Percentiles rank a stretch among this genome's conserved stretches.
Evolutionary conservation across 2,329 filamentous ascomycete species (phyloP).

Genomic region (Penicillium janthinellum): DNA sequence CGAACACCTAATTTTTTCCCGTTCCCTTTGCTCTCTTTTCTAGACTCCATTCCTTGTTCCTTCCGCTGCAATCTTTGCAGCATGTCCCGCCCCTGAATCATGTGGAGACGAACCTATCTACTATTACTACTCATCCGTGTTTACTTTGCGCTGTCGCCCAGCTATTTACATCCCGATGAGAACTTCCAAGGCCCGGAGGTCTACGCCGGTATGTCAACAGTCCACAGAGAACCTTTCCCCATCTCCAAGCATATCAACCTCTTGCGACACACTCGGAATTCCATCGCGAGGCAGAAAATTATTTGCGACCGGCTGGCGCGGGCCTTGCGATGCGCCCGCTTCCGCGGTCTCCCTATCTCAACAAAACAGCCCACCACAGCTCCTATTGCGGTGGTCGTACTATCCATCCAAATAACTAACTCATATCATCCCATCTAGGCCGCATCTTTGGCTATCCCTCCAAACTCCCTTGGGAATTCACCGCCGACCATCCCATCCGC

Average conservation of each 20-base stretch:
- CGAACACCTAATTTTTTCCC: not conserved
- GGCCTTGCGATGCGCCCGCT: constrained; percentile 2
- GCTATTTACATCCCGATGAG: constrained; percentile 97
- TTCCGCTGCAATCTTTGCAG: constrained; percentile 8
- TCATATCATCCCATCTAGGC: constrained; percentile 56
- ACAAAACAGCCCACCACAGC: not conserved
- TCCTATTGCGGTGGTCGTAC: not conserved
- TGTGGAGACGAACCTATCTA: constrained; percentile 92
- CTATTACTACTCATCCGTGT: constrained; percentile 82
- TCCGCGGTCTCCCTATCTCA: constrained; percentile 2
- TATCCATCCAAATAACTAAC: constrained; percentile 4
- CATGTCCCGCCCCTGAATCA: constrained; percentile 44
- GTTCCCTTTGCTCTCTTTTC: constrained; percentile 1
- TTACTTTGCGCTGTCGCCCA: constrained; percentile 91
- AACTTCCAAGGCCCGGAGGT: constrained; percentile 98
- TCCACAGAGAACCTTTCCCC: not conserved
- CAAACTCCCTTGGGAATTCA: constrained; percentile 94
- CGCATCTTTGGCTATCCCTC: constrained; percentile 92
- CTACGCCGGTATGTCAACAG: constrained; percentile 74
- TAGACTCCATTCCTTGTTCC: constrained; percentile 1
- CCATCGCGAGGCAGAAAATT: not conserved
- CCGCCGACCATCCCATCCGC: constrained; percentile 80
- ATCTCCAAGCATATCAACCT: not conserved
- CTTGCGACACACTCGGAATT: not conserved
- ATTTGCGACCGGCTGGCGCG: constrained; percentile 1